Base-by-base conservation (phyloP, 805 yeast species). In the Metschnikowia amazonensis region DNA sequence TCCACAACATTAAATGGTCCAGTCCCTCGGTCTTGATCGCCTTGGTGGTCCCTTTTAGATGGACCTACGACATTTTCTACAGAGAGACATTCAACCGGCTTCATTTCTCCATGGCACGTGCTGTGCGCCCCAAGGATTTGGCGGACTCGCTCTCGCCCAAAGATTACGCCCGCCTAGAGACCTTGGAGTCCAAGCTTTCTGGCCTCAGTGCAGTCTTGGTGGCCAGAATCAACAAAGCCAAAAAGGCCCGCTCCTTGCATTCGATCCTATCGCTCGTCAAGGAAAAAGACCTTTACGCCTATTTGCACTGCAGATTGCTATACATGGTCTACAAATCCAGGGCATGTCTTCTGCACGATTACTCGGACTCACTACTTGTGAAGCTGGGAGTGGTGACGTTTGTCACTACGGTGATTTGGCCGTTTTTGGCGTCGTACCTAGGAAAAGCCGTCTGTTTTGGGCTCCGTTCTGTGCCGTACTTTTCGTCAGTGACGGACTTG, bases 341-440 rank as follows among this genome's bases (percentile, higher is more conserved):
- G 31, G 71, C 71, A 3, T 66, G 74, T 44, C 31, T 69, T 16
- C 49, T 50, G 21, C 55, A 66, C 43, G 74, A 71, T 52, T 71
- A 62, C 49, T 63, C 74, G 5, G 23, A 50, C 2, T 43, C 61
- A 2, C 51, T 66, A 7, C 42, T 59, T 2, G 36, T 44, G 20
- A 55, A 53, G 18, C 66, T 69, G 17, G 45, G 53, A 4, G 52
- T 66, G 1, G 49, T 68, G 11, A 47, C 65, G 29, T 51, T 59
- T 8, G 42, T 68, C 13, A 61, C 74, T 10, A 66, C 75, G 2
- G 21, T 66, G n/a, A 14, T 64, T 32, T 70, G 75, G 75, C 76
- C 76, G 11, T 66, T 60, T 44, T 30, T 63, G 10, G 62, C 70
- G 7, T 60, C 72, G 0, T 64, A 65, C 41, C 25, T 67, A 2